These are phyloP conservation scores for Omphalea diandra DNA, from an alignment of 441 rosid genomes.

Conservation along the genomic window DNA sequence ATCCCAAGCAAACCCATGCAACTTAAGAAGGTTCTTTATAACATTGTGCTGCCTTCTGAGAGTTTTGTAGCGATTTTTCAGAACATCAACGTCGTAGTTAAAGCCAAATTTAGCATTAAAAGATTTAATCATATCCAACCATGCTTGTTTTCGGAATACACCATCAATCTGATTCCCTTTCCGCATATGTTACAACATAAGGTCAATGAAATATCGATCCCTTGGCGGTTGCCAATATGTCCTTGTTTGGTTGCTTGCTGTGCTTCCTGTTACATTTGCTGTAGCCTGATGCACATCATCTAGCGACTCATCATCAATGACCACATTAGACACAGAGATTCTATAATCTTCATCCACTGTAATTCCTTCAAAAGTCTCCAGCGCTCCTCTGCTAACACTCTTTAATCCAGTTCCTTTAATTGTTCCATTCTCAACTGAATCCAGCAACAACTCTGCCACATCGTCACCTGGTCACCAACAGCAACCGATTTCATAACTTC, in stretches of 20 bases:
- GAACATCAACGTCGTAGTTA: conserved; percentile 59
- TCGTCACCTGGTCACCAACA: conserved; percentile 30
- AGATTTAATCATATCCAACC: conserved; percentile 66
- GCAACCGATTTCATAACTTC: conserved; percentile 14
- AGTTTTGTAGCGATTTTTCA: conserved; percentile 83
- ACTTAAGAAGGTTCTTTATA: conserved; percentile 60
- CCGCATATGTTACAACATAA: conserved; percentile 71
- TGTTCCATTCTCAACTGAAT: conserved; percentile 27
- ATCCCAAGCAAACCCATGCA: conserved; percentile 77
- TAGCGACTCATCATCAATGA: conserved; percentile 28
- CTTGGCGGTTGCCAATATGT: conserved; percentile 85
- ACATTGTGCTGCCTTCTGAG: conserved; percentile 67
- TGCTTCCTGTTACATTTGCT: conserved; percentile 22
- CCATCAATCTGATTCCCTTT: conserved; percentile 79
- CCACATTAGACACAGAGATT: conserved; percentile 33
- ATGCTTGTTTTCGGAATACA: conserved; percentile 66
- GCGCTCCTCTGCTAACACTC: conserved; percentile 31
- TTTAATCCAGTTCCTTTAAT: conserved; percentile 15
- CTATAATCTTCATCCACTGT: conserved; percentile 39
- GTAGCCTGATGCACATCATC: conserved; percentile 29
- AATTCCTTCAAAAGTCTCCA: conserved; percentile 32
- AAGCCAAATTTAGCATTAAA: conserved; percentile 71
- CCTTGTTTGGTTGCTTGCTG: conserved; percentile 43
- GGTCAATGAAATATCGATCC: conserved; percentile 76
- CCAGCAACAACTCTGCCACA: conserved; percentile 27